A percentile compares a stretch with the other conserved stretches of the same genome.
Conservation (phyloP, 306 rosid species). For the Vicia sativa region DNA sequence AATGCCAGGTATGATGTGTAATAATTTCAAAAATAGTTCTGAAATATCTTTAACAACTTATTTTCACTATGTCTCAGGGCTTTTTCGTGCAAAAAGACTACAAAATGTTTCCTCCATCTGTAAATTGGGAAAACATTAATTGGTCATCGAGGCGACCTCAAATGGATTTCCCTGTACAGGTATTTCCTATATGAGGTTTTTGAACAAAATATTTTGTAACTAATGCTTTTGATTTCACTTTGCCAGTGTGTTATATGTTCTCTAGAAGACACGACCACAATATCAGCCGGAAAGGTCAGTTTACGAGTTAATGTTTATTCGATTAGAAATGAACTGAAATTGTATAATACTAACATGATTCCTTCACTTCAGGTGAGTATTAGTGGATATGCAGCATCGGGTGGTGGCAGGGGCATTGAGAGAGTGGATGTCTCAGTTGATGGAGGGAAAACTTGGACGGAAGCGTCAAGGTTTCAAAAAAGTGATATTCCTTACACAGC, state of each 20-base stretch:
- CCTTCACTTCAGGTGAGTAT: conserved; percentile 66
- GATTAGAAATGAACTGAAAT: conserved; percentile 8
- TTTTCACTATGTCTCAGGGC: conserved; percentile 57
- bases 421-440: conserved; percentile 88
- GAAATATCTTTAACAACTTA: neutral
- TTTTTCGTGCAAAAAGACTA: conserved; percentile 98
- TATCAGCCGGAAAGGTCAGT: conserved; percentile 89
- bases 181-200: conserved; percentile 30
- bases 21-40: neutral
- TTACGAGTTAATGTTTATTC: conserved; percentile 16
- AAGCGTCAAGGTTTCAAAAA: conserved; percentile 76
- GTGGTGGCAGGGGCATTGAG: conserved; percentile 96
- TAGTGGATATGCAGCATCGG: conserved; percentile 84
- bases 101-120: conserved; percentile 97
- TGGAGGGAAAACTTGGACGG: conserved; percentile 85
- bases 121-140: conserved; percentile 85
- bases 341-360: conserved; percentile 16
- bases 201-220: conserved; percentile 5
- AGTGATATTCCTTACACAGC: conserved; percentile 58
- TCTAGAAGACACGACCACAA: conserved; percentile 67
- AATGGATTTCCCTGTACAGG: conserved; percentile 99
- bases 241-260: conserved; percentile 89
- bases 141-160: conserved; percentile 92
- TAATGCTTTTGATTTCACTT: conserved; percentile 40
- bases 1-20: conserved; percentile 74